Percentiles rank a stretch among this genome's conserved stretches.
These are phyloP conservation scores for Pyrenophora teres DNA, from an alignment of 2,329 filamentous ascomycete species.

Conservation along the genomic window DNA sequence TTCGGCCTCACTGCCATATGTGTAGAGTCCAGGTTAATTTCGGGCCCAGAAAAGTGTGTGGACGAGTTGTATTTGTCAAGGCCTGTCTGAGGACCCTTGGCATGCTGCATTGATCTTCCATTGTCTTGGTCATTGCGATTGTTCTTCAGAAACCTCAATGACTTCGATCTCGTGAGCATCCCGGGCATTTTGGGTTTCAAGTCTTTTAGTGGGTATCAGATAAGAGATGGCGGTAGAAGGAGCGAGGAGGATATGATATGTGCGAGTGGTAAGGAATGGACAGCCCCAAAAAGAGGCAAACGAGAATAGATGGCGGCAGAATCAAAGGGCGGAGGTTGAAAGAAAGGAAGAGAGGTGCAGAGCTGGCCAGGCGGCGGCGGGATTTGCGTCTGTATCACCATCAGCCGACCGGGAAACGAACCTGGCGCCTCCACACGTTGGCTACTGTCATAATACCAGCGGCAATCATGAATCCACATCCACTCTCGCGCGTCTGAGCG, in stretches of 20 bases:
- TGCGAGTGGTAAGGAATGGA: conserved; percentile 45
- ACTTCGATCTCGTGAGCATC: conserved; percentile 46
- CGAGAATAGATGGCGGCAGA: conserved; percentile 24
- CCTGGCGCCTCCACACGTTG: conserved; percentile 31
- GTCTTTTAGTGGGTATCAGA: conserved; percentile 41
- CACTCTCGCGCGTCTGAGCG: conserved; percentile 39
- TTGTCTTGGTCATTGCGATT: conserved; percentile 39
- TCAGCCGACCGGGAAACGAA: conserved; percentile 30
- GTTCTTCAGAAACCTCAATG: conserved; percentile 43
- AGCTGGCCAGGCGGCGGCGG: conserved; percentile 11
- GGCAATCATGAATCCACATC: conserved; percentile 31
- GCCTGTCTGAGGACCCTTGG: conserved; percentile 29
- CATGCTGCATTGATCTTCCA: conserved; percentile 30
- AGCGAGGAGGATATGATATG: conserved; percentile 25
- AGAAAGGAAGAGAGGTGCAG: conserved; percentile 23
- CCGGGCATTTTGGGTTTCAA: conserved; percentile 45
- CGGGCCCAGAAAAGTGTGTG: conserved; percentile 32
- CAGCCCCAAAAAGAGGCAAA: conserved; percentile 48
- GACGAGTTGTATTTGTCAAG: conserved; percentile 41
- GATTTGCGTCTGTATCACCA: conserved; percentile 28
- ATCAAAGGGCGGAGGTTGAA: conserved; percentile 20
- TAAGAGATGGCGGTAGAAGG: conserved; percentile 27
- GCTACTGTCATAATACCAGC: conserved; percentile 30
- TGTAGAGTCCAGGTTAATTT: conserved; percentile 32
- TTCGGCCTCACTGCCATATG: conserved; percentile 41